These are phyloP conservation scores for Gracilaria vermiculophylla DNA, from an alignment of 23 red algal species.

Conservation along the genomic window DNA sequence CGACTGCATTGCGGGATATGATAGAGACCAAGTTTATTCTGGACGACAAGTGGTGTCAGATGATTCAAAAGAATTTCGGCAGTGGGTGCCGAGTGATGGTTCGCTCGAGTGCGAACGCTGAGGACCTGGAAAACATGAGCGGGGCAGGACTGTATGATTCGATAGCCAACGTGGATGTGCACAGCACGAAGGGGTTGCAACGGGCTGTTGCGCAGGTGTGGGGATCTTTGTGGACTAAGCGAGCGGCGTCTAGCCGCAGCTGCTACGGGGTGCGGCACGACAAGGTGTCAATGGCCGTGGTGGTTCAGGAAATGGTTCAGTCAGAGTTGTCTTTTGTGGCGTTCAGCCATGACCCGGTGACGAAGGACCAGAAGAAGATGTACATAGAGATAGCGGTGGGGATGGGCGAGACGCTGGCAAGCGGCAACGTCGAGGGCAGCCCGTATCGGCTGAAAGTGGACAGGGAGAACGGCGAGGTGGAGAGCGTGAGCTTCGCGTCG, in stretches of 20 bases:
- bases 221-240: slow-evolving; percentile 65
- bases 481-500: slow-evolving; percentile 27
- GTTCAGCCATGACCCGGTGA: slow-evolving; percentile 72
- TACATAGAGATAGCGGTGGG: slow-evolving; percentile 81
- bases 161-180: slow-evolving; percentile 54
- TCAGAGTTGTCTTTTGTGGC: slow-evolving; percentile 61
- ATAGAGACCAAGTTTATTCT: slow-evolving; percentile 42
- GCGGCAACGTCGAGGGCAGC: slow-evolving; percentile 27
- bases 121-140: slow-evolving; percentile 82
- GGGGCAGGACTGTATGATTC: slow-evolving; percentile 85
- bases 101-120: slow-evolving; percentile 77
- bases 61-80: slow-evolving; percentile 19
- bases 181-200: background rate
- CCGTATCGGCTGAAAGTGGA: slow-evolving; percentile 64
- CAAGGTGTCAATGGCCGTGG: slow-evolving; percentile 66
- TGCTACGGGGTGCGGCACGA: slow-evolving; percentile 51
- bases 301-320: slow-evolving; percentile 75
- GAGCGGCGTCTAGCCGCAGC: slow-evolving; percentile 60
- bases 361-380: background rate
- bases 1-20: background rate
- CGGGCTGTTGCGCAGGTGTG: slow-evolving; percentile 53
- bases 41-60: background rate
- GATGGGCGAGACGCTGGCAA: slow-evolving; percentile 87
- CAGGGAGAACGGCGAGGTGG: background rate
- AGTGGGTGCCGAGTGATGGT: slow-evolving; percentile 60